Percentiles rank a stretch among this genome's conserved stretches.
Conservation (phyloP, 1,284 basidiomycete genomes). For the Neonothopanus nambi region DNA sequence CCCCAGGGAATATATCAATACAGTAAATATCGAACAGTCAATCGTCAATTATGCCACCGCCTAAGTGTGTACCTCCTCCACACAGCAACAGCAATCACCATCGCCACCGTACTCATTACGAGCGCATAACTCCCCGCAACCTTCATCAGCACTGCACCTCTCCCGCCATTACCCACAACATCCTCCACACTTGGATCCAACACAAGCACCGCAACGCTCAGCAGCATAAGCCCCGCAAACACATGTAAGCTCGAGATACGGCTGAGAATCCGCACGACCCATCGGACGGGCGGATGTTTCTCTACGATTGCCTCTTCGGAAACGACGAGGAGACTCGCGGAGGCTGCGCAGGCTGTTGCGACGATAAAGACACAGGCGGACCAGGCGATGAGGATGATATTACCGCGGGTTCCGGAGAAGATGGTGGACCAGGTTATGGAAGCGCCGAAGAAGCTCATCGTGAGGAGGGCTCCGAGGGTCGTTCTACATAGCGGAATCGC, state of each 20-base stretch:
- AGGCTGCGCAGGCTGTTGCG: constrained; percentile 15
- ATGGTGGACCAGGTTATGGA: constrained; percentile 24
- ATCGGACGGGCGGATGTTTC: constrained; percentile 13
- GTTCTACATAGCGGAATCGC: no score
- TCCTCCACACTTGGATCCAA: constrained; percentile 15
- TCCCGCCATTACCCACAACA: no score
- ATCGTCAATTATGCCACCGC: neutral
- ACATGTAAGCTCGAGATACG: constrained; percentile 16
- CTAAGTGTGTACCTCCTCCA: constrained; percentile 1
- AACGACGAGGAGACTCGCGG: constrained; percentile 15
- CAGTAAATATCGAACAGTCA: no score
- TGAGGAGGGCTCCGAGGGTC: constrained; percentile 17
- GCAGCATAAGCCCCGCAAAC: constrained; percentile 18
- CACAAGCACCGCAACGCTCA: constrained; percentile 18
- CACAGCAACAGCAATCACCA: neutral
- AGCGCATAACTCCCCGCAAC: neutral
- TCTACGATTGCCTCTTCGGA: constrained; percentile 18
- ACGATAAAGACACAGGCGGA: constrained; percentile 21
- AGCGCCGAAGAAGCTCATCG: constrained; percentile 23
- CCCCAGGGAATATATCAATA: no score
- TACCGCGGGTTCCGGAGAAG: constrained; percentile 22
- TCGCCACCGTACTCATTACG: neutral
- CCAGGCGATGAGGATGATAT: constrained; percentile 22
- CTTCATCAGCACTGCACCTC: neutral
- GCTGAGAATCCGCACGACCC: constrained; percentile 21